Evolutionary conservation across 805 yeast genomes (phyloP).

Genomic region (Candida chauliodis): DNA sequence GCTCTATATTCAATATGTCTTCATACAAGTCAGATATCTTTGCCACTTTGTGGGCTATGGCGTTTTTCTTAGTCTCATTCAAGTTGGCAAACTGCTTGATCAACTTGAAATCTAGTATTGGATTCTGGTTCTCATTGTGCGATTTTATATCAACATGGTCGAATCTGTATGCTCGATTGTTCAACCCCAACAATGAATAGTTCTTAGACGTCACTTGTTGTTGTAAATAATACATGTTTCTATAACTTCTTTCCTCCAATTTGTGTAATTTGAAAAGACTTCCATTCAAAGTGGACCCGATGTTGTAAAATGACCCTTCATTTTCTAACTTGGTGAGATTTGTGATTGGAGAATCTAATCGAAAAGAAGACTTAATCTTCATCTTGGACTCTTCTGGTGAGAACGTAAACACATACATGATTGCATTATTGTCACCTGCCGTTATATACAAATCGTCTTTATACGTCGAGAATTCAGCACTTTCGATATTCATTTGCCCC

Average conservation of each 20-base stretch:
- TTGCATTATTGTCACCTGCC: slow-evolving; percentile 63
- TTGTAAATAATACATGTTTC: slow-evolving; percentile 80
- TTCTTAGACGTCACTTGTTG: slow-evolving; percentile 83
- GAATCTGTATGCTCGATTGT: slow-evolving; percentile 66
- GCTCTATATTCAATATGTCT: slow-evolving; percentile 27
- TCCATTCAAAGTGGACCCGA: slow-evolving; percentile 81
- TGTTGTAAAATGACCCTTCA: slow-evolving; percentile 39
- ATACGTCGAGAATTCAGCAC: slow-evolving; percentile 73
- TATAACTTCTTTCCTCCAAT: slow-evolving; percentile 66
- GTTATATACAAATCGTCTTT: slow-evolving; percentile 67
- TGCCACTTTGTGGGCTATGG: slow-evolving; percentile 50
- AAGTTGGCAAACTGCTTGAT: slow-evolving; percentile 51
- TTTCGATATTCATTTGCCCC: slow-evolving; percentile 55
- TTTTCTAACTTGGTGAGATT: slow-evolving; percentile 44
- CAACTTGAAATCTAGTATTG: slow-evolving; percentile 61
- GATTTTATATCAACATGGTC: slow-evolving; percentile 33
- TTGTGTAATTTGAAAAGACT: slow-evolving; percentile 73
- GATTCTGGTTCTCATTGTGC: slow-evolving; percentile 47
- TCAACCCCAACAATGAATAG: slow-evolving; percentile 70
- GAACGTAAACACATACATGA: slow-evolving; percentile 72
- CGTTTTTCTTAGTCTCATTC: slow-evolving; percentile 54
- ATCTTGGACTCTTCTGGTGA: slow-evolving; percentile 88
- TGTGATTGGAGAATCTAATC: slow-evolving; percentile 59
- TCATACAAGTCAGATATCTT: slow-evolving; percentile 44
- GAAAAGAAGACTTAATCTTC: slow-evolving; percentile 66